A percentile compares a stretch with the other conserved stretches of the same genome.
Conservation (phyloP, 140 eudicot genomes). For the Senecio squalidus region DNA sequence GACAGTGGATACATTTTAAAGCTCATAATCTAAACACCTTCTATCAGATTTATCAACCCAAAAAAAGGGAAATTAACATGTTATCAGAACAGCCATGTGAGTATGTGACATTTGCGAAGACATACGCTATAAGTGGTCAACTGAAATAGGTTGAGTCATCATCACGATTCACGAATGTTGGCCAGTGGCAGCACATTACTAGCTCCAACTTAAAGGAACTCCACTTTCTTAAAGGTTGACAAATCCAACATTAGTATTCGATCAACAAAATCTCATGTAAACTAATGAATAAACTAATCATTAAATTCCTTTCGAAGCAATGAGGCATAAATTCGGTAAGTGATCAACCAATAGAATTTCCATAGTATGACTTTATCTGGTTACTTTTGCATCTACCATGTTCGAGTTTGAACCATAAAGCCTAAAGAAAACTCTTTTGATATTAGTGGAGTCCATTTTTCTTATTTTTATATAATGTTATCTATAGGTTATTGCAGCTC, state of each 20-base stretch:
- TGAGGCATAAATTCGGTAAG: conserved; percentile 28
- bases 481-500: not conserved
- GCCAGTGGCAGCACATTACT: conserved; percentile 8
- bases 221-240: conserved; percentile 23
- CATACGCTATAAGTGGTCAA: conserved; percentile 15
- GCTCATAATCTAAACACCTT: not conserved
- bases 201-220: conserved; percentile 27
- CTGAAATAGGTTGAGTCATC: conserved; percentile 21
- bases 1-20: not conserved
- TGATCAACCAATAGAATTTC: conserved; percentile 17
- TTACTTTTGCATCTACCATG: conserved; percentile 15
- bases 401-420: conserved; percentile 8
- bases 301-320: conserved; percentile 18
- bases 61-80: not conserved
- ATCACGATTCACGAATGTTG: conserved; percentile 25
- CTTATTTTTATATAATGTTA: not conserved
- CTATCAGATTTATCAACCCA: not conserved
- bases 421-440: conserved; percentile 13
- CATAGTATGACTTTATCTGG: conserved; percentile 22
- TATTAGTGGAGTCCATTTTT: conserved; percentile 6
- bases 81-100: not conserved
- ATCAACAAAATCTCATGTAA: conserved; percentile 3
- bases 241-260: conserved; percentile 10
- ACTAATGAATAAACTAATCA: conserved; percentile 20
- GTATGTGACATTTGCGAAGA: too few species aligned